Percentiles rank a stretch among this genome's conserved stretches.
Evolutionary conservation across 345 rosid species (phyloP).

Genomic region (Cochlearia excelsa): DNA sequence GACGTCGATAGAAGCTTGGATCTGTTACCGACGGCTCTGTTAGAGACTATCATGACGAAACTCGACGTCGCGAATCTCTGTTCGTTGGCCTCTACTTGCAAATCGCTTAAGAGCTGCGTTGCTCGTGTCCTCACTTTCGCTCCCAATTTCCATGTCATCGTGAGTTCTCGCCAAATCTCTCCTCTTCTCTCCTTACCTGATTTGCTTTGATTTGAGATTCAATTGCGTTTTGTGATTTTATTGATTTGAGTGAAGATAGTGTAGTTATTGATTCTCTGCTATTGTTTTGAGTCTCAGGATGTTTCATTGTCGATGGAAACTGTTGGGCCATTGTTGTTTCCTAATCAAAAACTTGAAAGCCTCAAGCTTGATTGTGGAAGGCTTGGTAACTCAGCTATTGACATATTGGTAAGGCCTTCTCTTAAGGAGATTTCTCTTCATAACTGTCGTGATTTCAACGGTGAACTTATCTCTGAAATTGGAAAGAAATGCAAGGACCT

Average conservation of each 20-base stretch:
- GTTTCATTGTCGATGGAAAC: constrained; percentile 44
- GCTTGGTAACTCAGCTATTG: constrained; percentile 62
- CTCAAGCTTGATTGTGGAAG: constrained; percentile 75
- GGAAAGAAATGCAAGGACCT: constrained; percentile 65
- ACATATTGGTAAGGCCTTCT: constrained; percentile 54
- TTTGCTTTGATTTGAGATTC: neutral
- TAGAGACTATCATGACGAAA: constrained; percentile 66
- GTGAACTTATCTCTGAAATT: constrained; percentile 73
- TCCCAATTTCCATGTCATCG: constrained; percentile 70
- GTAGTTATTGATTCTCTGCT: neutral
- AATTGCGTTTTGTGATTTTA: too few species aligned
- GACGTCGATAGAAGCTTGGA: constrained; percentile 47
- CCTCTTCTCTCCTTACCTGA: neutral
- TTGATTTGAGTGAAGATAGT: neutral
- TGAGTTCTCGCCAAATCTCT: constrained; percentile 26
- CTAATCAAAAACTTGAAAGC: constrained; percentile 62
- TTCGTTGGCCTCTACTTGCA: constrained; percentile 70
- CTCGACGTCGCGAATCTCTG: constrained; percentile 78
- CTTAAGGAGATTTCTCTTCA: constrained; percentile 63
- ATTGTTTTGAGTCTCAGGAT: constrained; percentile 25
- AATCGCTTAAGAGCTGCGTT: constrained; percentile 47
- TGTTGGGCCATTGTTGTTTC: constrained; percentile 64
- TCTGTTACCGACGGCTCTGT: constrained; percentile 62
- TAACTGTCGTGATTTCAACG: constrained; percentile 71
- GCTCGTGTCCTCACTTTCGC: constrained; percentile 71